These are phyloP conservation scores for Ophiostoma pallidulum DNA, from an alignment of 2,329 filamentous ascomycete genomes.

Conservation along the genomic window DNA sequence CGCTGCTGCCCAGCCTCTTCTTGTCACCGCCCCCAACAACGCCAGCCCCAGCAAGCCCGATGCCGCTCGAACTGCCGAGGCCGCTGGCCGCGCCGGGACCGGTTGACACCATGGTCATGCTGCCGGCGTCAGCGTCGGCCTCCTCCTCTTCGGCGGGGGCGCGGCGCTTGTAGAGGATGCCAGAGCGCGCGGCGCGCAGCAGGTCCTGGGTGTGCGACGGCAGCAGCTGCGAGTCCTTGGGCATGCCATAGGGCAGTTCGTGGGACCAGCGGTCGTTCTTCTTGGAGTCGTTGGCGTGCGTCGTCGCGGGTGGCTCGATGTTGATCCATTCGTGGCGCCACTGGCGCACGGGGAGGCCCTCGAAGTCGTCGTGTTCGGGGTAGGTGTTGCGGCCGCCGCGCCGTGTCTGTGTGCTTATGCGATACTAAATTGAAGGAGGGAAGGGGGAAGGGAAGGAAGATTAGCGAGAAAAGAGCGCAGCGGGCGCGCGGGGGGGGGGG, in stretches of 20 bases:
- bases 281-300: constrained; percentile 46
- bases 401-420: constrained; percentile 35
- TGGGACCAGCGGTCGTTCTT: constrained; percentile 61
- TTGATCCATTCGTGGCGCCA: constrained; percentile 68
- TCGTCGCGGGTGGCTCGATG: constrained; percentile 54
- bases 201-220: constrained; percentile 73
- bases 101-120: too few relatives aligned
- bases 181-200: constrained; percentile 69
- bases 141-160: constrained; percentile 53
- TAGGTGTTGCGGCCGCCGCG: constrained; percentile 48
- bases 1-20: too few relatives aligned
- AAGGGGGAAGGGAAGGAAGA: not conserved
- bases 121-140: constrained; percentile 24
- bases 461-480: not conserved
- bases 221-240: constrained; percentile 71
- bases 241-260: constrained; percentile 72
- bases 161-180: constrained; percentile 64
- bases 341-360: constrained; percentile 78
- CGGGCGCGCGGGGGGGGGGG: too few relatives aligned
- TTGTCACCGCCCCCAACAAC: not conserved
- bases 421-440: constrained; percentile 11
- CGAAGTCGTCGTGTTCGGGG: constrained; percentile 53
- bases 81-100: too few relatives aligned
- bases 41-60: constrained; percentile 27
- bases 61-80: too few relatives aligned